phyloP scores from a whole-genome alignment of 75 land plant species.

The Picea sitchensis region DNA sequence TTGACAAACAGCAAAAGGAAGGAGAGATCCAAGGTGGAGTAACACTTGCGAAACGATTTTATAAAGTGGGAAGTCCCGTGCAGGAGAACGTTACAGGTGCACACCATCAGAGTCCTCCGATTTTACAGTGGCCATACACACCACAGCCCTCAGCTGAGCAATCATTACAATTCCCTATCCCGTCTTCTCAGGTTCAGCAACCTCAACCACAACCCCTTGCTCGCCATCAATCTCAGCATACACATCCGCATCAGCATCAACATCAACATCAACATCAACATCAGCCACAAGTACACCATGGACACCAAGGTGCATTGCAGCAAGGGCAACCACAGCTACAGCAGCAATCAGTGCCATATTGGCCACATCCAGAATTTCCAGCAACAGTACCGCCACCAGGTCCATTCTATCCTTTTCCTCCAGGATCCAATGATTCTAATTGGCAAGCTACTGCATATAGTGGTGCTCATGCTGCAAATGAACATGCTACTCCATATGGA shows the following conservation, averaged over 20 bases:
- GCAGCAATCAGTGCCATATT: not conserved
- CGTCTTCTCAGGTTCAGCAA: not conserved
- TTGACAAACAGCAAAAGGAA: slow-evolving; percentile 1
- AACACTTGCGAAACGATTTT: slow-evolving; percentile 1
- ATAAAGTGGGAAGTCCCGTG: slow-evolving; percentile 9
- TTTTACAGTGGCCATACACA: slow-evolving; percentile 11
- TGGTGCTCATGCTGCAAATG: slow-evolving; percentile 8
- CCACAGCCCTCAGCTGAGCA: slow-evolving; percentile 2
- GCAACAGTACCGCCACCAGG: not conserved
- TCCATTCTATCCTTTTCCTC: slow-evolving; percentile 9
- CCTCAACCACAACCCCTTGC: not conserved
- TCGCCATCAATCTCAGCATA: slow-evolving; percentile 5
- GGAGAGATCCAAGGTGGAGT: slow-evolving; percentile 13
- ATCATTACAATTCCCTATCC: slow-evolving; percentile 9
- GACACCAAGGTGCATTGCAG: not conserved
- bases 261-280: slow-evolving; percentile 5
- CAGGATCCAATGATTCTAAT: slow-evolving; percentile 7
- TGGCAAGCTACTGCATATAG: not conserved
- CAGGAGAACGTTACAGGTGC: slow-evolving; percentile 10
- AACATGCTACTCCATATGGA: slow-evolving; percentile 9
- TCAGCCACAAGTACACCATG: slow-evolving; percentile 2
- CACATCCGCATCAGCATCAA: not conserved
- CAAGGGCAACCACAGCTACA: not conserved
- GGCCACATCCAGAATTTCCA: slow-evolving; percentile 1
- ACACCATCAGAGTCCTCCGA: slow-evolving; percentile 7